Base-by-base conservation (phyloP, 1,284 basidiomycete species). In the Ustilago vetiveriae region DNA sequence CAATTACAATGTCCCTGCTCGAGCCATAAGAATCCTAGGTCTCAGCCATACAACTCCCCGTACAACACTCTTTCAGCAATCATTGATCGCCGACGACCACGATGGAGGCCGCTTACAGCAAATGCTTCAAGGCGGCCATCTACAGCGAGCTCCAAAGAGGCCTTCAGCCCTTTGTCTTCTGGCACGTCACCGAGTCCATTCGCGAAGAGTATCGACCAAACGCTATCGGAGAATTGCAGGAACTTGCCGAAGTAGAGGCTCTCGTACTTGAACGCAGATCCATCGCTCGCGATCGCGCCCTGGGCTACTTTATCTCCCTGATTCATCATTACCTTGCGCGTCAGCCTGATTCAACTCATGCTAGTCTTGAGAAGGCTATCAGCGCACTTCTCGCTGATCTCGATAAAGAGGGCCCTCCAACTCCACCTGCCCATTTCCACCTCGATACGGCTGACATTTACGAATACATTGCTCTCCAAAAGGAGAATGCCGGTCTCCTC, bases 121-220 rank as follows among this genome's bases (percentile, higher is more conserved):
- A 47, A 16, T 54, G 52, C 38, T 42, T 54, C 46, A 47, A 54
- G 24, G 8, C 43, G 6, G 58, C 58, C 37, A 49, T 45, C 36
- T 54, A 46, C 10, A 19, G 19, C 9, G 56, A 59, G 40, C 67
- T 70, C 3, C 36, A 63, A 2, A 23, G 44, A 7, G 57, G 50
- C n/a, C 62, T 65, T 10, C 41, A 70, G 50, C 62, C 53, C 13
- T 70, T 60, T 23, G 57, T 62, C 33, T 57, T 49, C 40, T 65
- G 52, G 62, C 62, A 70, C 22, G 57, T 70, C 30, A 49, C 52
- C 53, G 52, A 60, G 14, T 65, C 62, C n/a, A 43, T 70, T 23
- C 45, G 46, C 17, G 62, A 65, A 16, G 52, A 57, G 14, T 70
- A 54, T 30, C 23, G 10, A 11, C 62, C 67, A 6, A 40, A 50